Evolutionary conservation across 495 filamentous ascomycete genomes (phyloP), one percentile per base, ranked within the genome.

Genomic region (Hypoxylon fuscum): DNA sequence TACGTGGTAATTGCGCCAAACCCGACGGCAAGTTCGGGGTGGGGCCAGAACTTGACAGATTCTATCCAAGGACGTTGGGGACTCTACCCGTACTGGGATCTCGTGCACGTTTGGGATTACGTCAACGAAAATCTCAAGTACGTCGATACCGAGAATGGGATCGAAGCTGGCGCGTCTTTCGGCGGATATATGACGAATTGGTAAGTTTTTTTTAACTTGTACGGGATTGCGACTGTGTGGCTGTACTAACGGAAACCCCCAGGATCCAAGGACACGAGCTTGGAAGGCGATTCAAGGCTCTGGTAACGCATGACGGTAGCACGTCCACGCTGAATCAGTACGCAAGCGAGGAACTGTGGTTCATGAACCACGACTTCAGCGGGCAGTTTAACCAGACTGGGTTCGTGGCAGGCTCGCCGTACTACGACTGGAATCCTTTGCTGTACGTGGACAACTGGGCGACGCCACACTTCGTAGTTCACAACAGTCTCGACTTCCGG

Each of bases 281-380:
- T 27, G 81, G 79, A n/a, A 83, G 85, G 47, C 83, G 86, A 61
- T 90, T 90, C 76, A 87, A 87, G 69, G 89, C 89, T 3, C 79
- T 91, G 1, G 87, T 91, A n/a, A 88, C 85, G 40, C 90, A 93
- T 66, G 90, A 91, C 68, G 89, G 89, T 17, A 79, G 88, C 31
- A 89, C 88, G 62, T 87, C 81, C 56, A 88, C 86, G 67, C 76
- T 81, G 0, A 80, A 82, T 12, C 82, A 87, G 64, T 76, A 90
- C 17, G 78, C 83, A 3, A 86, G 80, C 32, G 89, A 92, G 50
- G 89, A 92, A 67, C 83, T 88, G 23, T 92, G 87, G 72, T 91
- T 91, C 73, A 72, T 72, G 70, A 72, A 72, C 68, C 70, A 68
- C 58, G 70, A 72, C 40, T 70, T 70, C 52, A 35, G 32, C n/a